phyloP scores from a whole-genome alignment of 2,329 filamentous ascomycete genomes.

The Talaromyces verruculosus region DNA sequence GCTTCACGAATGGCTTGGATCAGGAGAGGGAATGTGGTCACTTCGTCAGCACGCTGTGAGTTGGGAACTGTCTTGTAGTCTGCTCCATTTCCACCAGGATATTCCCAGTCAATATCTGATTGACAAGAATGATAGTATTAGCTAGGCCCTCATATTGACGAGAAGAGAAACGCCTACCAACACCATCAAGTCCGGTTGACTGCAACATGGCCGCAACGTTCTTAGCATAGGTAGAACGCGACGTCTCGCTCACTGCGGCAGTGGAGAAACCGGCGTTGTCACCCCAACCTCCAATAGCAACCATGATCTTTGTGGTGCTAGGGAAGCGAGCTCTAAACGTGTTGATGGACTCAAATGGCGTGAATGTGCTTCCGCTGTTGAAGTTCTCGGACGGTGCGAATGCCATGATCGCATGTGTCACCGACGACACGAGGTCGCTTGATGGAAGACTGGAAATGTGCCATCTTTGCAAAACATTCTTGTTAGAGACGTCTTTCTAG shows the following conservation, averaged over 20 bases:
- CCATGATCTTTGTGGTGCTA: constrained; percentile 61
- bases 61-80: constrained; percentile 67
- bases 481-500: constrained; percentile 4
- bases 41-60: constrained; percentile 58
- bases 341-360: constrained; percentile 55
- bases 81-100: constrained; percentile 63
- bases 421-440: constrained; percentile 39
- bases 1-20: constrained; percentile 59
- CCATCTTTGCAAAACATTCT: constrained; percentile 35
- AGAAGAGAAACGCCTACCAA: constrained; percentile 40
- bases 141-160: not conserved
- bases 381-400: constrained; percentile 56
- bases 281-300: constrained; percentile 75
- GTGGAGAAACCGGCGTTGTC: constrained; percentile 63
- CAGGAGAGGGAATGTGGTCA: constrained; percentile 62
- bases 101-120: constrained; percentile 67
- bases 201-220: constrained; percentile 66
- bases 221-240: constrained; percentile 60
- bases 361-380: constrained; percentile 48
- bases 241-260: constrained; percentile 53
- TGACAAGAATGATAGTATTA: not conserved
- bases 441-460: constrained; percentile 42
- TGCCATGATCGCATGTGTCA: constrained; percentile 58
- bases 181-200: constrained; percentile 64
- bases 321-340: constrained; percentile 56